Evolutionary conservation across 495 filamentous ascomycete genomes (phyloP).

Genomic region (Penicillium coffeae): DNA sequence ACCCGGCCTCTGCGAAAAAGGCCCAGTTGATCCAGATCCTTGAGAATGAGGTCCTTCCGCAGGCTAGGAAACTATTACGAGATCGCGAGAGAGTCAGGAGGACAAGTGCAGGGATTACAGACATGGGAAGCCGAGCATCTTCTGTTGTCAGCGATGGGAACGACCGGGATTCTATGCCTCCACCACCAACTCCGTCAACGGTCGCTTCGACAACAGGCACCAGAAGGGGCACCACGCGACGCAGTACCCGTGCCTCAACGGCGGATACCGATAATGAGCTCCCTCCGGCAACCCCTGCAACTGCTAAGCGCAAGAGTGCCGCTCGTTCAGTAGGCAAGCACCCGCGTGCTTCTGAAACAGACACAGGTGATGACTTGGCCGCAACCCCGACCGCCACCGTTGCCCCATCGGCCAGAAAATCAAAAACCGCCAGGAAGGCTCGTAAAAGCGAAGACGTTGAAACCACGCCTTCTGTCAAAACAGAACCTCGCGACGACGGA

Average conservation of each 20-base stretch:
- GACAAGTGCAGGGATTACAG: slow-evolving; percentile 78
- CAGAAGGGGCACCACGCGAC: slow-evolving; percentile 34
- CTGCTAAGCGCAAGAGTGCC: slow-evolving; percentile 27
- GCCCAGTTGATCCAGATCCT: slow-evolving; percentile 79
- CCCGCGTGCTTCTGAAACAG: slow-evolving; percentile 49
- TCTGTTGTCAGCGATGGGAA: slow-evolving; percentile 44
- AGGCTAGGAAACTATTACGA: slow-evolving; percentile 69
- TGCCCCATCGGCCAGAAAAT: slow-evolving; percentile 33
- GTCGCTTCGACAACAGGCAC: slow-evolving; percentile 43
- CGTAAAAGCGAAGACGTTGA: slow-evolving; percentile 53
- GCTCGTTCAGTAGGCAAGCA: slow-evolving; percentile 49
- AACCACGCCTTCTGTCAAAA: slow-evolving; percentile 34
- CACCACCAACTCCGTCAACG: slow-evolving; percentile 44
- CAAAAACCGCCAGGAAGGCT: slow-evolving; percentile 45
- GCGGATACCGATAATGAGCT: slow-evolving; percentile 32
- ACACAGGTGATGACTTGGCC: slow-evolving; percentile 37
- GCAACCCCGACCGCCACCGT: slow-evolving; percentile 32
- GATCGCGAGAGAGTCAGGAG: slow-evolving; percentile 71
- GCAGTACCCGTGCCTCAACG: slow-evolving; percentile 36
- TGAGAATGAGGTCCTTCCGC: slow-evolving; percentile 71
- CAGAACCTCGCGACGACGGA: slow-evolving; percentile 41
- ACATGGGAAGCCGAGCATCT: slow-evolving; percentile 60
- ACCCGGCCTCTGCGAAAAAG: slow-evolving; percentile 86
- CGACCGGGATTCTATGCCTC: slow-evolving; percentile 41
- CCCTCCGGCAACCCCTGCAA: slow-evolving; percentile 29